Conservation (phyloP, 306 rosid species). For the Inga oerstediana region DNA sequence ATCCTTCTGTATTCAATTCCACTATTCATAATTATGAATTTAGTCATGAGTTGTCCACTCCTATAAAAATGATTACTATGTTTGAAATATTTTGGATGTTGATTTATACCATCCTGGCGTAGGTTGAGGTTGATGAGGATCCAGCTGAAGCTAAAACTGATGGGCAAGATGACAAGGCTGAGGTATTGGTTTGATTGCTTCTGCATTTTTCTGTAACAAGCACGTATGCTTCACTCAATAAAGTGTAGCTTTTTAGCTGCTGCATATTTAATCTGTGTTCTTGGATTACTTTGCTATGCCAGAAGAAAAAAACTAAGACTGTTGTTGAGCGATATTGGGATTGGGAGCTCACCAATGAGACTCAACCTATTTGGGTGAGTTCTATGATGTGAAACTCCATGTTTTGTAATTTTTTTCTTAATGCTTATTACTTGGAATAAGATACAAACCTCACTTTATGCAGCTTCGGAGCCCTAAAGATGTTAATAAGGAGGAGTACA, state of each 20-base stretch:
- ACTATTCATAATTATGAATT: neutral
- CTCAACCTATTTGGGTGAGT: constrained; percentile 95
- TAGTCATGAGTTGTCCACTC: neutral
- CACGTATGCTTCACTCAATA: neutral
- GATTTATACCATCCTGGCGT: constrained; percentile 28
- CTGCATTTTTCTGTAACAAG: neutral
- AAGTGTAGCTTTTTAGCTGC: constrained; percentile 6
- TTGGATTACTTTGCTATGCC: constrained; percentile 35
- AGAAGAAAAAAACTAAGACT: constrained; percentile 95
- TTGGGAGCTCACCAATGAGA: constrained; percentile 94
- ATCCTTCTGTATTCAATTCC: constrained; percentile 7
- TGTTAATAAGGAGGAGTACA: constrained; percentile 86
- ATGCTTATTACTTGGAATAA: constrained; percentile 7
- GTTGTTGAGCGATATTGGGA: constrained; percentile 95
- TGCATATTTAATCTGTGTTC: constrained; percentile 26
- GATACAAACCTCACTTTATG: constrained; percentile 29
- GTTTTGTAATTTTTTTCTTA: neutral
- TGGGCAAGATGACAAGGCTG: constrained; percentile 66
- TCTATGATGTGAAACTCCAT: constrained; percentile 22
- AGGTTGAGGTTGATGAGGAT: constrained; percentile 95
- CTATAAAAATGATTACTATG: neutral
- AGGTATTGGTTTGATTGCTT: constrained; percentile 51
- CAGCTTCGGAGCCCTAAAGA: constrained; percentile 98
- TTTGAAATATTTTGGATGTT: constrained; percentile 6
- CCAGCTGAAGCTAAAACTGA: constrained; percentile 70